Evolutionary conservation across 75 land plant species (phyloP), one percentile per base, ranked within the genome.

Genomic region (Selaginella tamariscina): DNA sequence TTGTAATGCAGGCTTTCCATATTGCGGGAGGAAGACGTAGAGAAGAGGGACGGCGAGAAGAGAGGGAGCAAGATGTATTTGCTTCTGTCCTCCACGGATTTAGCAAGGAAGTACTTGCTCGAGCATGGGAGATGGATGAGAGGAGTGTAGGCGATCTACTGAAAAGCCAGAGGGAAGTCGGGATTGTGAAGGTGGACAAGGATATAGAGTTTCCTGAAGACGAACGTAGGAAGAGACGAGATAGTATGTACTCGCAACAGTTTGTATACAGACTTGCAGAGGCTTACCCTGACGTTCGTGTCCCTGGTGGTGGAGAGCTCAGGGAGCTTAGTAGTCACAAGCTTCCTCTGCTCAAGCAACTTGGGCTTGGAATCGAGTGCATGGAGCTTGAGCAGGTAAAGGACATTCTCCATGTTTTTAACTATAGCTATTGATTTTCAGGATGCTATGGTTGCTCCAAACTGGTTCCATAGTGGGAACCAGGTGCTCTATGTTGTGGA

Each of bases 381-480:
- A 23, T 59, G 62, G 8, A 59, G 62, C 62, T 59, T n/a, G 62
- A 59, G 21, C 23, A 21, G 62, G 62, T 59, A 59, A 5, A 59
- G 8, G 8, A 23, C n/a, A 59, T 21, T 59, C 26, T 59, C 26
- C 8, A 2, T 59, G 2, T 5, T 59, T n/a, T 59, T 39, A 5
- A 15, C 49, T 5, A 15, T 39, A 39, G 5, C 49, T 39, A 5
- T 39, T 39, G 49, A 5, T 5, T 39, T 39, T 39, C 49, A 59
- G 62, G 62, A 27, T 21, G 62, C 62, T 59, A 59, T 59, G 62
- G 62, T 59, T 59, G 5, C 62, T 59, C 62, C 62, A n/a, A 59
- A 59, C 26, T 59, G 26, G 27, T 21, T 59, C 62, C 62, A n/a
- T 26, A 49, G 20, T 49, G 62, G n/a, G 2, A 5, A 59, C n/a